Base-by-base conservation (phyloP, 2,329 filamentous ascomycete species). In the Alternaria solani region DNA sequence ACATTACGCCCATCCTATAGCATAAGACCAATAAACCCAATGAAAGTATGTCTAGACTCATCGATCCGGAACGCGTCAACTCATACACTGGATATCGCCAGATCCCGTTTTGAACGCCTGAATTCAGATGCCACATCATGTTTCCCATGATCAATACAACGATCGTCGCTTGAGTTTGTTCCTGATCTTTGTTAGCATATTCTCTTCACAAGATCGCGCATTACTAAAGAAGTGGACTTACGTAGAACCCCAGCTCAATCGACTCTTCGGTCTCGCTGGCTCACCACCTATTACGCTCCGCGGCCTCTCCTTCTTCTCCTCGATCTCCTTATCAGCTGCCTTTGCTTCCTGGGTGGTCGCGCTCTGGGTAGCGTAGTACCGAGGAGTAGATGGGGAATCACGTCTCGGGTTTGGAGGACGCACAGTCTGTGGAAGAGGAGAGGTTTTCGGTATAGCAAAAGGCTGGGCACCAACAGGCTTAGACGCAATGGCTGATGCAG, bases 221-320 rank as follows among this genome's bases (percentile, higher is more conserved):
- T 20, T 3, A 7, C 5, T 36, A 9, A 3, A 23, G 12, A 0
- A 5, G 16, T 16, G 8, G n/a, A 70, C 70, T 68, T 62, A 71
- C 70, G 67, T 66, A 59, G 64, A 61, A 54, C 61, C 60, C 70
- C 71, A 73, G 42, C 58, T 64, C 54, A 47, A 42, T 9, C 51
- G 47, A 20, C 66, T 70, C 58, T 64, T 65, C 36, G 65, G 60
- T 46, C 55, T 66, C 18, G 43, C 38, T 7, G 44, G 56, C 16
- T 60, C 62, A 25, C 49, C 51, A 2, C 41, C 57, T 7, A 32
- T 54, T 7, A 51, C 49, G 3, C 65, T 63, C 2, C 54, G 51
- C 2, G 66, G 58, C 3, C 66, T 62, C 16, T 48, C 55, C 2
- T 61, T 52, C 7, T 32, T 36, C 0, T 39, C 18, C 5, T 30